phyloP scores from a whole-genome alignment of 2,329 filamentous ascomycete species.

The Tolypocladium album region DNA sequence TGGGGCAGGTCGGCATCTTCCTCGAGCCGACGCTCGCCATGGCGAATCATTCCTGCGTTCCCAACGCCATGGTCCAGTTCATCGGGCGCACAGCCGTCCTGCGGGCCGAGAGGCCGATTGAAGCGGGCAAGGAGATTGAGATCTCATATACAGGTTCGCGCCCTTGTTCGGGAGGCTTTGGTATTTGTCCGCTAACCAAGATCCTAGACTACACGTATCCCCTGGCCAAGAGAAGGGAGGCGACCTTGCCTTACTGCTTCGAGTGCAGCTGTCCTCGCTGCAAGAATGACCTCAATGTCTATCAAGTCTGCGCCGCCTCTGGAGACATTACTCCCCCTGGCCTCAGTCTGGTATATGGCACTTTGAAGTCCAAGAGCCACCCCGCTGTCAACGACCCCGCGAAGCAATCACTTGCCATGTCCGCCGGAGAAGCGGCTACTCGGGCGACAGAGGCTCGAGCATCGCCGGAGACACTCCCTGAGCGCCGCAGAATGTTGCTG shows the following conservation, averaged over 20 bases:
- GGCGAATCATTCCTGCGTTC: conserved; percentile 52
- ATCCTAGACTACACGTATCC: conserved; percentile 36
- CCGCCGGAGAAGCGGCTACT: conserved; percentile 15
- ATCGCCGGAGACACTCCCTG: conserved; percentile 13
- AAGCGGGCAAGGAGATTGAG: conserved; percentile 43
- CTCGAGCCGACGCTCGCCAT: conserved; percentile 46
- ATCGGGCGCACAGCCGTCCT: conserved; percentile 38
- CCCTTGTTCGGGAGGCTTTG: neutral
- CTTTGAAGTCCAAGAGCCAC: conserved; percentile 17
- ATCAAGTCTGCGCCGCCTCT: conserved; percentile 35
- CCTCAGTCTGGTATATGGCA: conserved; percentile 32
- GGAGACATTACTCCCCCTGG: conserved; percentile 31
- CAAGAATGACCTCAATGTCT: conserved; percentile 38
- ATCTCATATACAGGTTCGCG: conserved; percentile 50
- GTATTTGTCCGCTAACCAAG: neutral
- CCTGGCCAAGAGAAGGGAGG: conserved; percentile 27
- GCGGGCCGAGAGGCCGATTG: conserved; percentile 37
- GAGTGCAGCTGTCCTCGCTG: conserved; percentile 40
- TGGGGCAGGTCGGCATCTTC: conserved; percentile 42
- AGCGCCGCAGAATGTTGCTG: conserved; percentile 11
- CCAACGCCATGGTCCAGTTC: conserved; percentile 49
- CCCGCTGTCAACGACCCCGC: conserved; percentile 11
- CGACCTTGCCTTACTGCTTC: conserved; percentile 41
- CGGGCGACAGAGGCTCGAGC: conserved; percentile 13
- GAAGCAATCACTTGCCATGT: conserved; percentile 8